These are phyloP conservation scores for Pichia sporocuriosa DNA, from an alignment of 805 yeast species.

Conservation along the genomic window DNA sequence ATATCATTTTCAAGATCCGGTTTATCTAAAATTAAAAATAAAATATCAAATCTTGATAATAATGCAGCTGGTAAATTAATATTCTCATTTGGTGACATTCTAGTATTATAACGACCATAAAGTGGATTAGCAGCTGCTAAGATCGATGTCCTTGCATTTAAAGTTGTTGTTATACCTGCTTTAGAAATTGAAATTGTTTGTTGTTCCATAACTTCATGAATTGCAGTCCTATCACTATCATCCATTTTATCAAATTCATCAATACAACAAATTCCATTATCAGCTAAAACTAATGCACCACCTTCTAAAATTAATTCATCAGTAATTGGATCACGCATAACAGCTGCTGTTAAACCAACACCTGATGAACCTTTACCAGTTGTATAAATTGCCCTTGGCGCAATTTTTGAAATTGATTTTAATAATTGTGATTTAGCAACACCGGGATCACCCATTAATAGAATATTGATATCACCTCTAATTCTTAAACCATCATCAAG, in stretches of 20 bases:
- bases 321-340: slow-evolving; percentile 97
- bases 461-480: slow-evolving; percentile 93
- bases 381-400: slow-evolving; percentile 95
- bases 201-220: slow-evolving; percentile 99
- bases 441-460: slow-evolving; percentile 99
- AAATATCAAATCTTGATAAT: slow-evolving; percentile 86
- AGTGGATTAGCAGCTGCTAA: slow-evolving; percentile 98
- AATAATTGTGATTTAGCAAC: slow-evolving; percentile 96
- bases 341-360: slow-evolving; percentile 98
- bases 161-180: slow-evolving; percentile 94
- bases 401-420: slow-evolving; percentile 83
- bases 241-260: slow-evolving; percentile 99
- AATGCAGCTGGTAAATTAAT: slow-evolving; percentile 95
- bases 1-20: slow-evolving; percentile 78
- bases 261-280: slow-evolving; percentile 96
- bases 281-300: slow-evolving; percentile 95
- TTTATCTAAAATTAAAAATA: slow-evolving; percentile 79
- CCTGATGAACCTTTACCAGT: slow-evolving; percentile 99
- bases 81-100: slow-evolving; percentile 86
- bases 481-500: slow-evolving; percentile 96
- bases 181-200: slow-evolving; percentile 96
- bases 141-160: slow-evolving; percentile 92
- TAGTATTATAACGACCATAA: slow-evolving; percentile 89
- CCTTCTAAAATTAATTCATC: slow-evolving; percentile 98
- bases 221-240: slow-evolving; percentile 92